Evolutionary conservation across 768 basidiomycete species (phyloP).

Genomic region (Terana coerulea): DNA sequence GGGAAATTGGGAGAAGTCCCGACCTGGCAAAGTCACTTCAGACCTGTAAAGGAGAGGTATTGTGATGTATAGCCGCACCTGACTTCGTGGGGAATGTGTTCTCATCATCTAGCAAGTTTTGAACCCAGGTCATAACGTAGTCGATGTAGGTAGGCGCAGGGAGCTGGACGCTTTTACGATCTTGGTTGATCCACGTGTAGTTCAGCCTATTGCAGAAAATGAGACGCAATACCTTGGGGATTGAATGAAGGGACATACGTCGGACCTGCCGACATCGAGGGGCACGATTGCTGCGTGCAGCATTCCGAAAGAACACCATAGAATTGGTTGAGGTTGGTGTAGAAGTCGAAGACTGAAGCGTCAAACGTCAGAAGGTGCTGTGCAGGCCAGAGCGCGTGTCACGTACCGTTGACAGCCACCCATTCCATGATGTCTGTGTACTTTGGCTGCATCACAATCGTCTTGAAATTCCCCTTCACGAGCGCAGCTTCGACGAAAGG

Average conservation of each 20-base stretch:
- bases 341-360: constrained; percentile 87
- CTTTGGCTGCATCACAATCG: constrained; percentile 94
- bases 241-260: too few species aligned
- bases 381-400: neutral
- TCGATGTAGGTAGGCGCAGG: constrained; percentile 97
- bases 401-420: constrained; percentile 92
- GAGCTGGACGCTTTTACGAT: constrained; percentile 80
- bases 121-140: constrained; percentile 96
- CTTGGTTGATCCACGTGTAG: constrained; percentile 93
- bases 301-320: constrained; percentile 92
- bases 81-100: constrained; percentile 92
- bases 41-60: neutral
- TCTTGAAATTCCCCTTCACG: constrained; percentile 98
- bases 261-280: constrained; percentile 87
- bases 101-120: constrained; percentile 93
- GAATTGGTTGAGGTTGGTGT: constrained; percentile 95
- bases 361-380: neutral
- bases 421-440: constrained; percentile 96
- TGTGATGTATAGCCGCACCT: constrained; percentile 45
- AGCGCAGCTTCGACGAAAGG: constrained; percentile 94
- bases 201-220: constrained; percentile 76
- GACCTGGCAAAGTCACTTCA: constrained; percentile 47
- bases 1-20: constrained; percentile 88
- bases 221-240: too few species aligned
- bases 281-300: constrained; percentile 87